These are phyloP conservation scores for Candida multigemmis DNA, from an alignment of 805 yeast species.

Conservation along the genomic window DNA sequence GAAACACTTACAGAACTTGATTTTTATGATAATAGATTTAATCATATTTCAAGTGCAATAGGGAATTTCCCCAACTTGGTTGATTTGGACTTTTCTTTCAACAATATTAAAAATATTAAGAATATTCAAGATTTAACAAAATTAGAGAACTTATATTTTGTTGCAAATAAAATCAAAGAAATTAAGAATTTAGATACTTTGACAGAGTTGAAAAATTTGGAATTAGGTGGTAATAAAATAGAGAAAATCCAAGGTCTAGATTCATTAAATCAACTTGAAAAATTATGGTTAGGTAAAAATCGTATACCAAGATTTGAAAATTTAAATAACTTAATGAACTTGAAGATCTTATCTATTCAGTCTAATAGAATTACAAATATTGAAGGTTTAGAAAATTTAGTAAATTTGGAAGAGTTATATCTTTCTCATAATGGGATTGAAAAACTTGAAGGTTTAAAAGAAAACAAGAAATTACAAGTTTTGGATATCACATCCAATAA, in stretches of 20 bases:
- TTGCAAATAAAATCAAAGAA: slow-evolving; percentile 74
- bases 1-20: slow-evolving; percentile 69
- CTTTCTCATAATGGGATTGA: slow-evolving; percentile 76
- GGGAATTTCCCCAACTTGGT: slow-evolving; percentile 48
- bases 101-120: slow-evolving; percentile 78
- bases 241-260: slow-evolving; percentile 50
- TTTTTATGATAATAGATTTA: slow-evolving; percentile 84
- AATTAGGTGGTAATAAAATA: slow-evolving; percentile 84
- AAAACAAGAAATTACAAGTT: slow-evolving; percentile 55
- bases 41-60: slow-evolving; percentile 70
- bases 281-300: slow-evolving; percentile 92
- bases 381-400: slow-evolving; percentile 71
- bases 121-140: slow-evolving; percentile 56
- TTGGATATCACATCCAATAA: slow-evolving; percentile 78
- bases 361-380: slow-evolving; percentile 70
- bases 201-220: slow-evolving; percentile 55
- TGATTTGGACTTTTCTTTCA: slow-evolving; percentile 77
- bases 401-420: slow-evolving; percentile 75
- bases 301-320: slow-evolving; percentile 58
- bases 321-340: slow-evolving; percentile 46
- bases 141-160: slow-evolving; percentile 68
- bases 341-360: slow-evolving; percentile 79
- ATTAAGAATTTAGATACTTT: slow-evolving; percentile 60
- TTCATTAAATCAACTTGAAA: slow-evolving; percentile 47
- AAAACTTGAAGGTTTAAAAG: slow-evolving; percentile 70